Conservation (phyloP, 805 yeast species). For the Hanseniaspora mollemarum region DNA sequence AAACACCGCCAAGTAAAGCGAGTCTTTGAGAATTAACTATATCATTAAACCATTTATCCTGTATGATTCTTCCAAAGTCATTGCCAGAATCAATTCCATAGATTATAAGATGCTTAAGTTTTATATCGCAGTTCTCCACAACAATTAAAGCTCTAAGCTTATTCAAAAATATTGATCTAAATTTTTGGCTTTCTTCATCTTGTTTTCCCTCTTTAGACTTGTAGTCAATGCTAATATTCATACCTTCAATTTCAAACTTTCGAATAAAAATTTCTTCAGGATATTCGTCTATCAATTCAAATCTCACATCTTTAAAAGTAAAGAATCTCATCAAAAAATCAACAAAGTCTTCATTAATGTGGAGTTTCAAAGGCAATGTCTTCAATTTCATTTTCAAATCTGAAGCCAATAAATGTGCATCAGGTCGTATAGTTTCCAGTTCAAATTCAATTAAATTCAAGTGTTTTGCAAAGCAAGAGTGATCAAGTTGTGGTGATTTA, state of each 20-base stretch:
- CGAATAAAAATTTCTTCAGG: constrained; percentile 62
- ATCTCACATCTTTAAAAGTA: constrained; percentile 64
- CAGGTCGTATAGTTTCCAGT: constrained; percentile 54
- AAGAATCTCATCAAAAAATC: constrained; percentile 73
- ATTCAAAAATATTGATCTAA: constrained; percentile 41
- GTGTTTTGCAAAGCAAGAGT: background rate
- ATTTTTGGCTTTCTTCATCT: constrained; percentile 56
- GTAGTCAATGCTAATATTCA: constrained; percentile 66
- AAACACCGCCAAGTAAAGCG: constrained; percentile 72
- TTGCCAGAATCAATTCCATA: constrained; percentile 73
- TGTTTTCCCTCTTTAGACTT: constrained; percentile 61
- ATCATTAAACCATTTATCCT: constrained; percentile 79
- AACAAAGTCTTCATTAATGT: constrained; percentile 86
- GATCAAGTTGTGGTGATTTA: constrained; percentile 32
- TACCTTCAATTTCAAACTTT: constrained; percentile 48
- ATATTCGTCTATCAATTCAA: constrained; percentile 44
- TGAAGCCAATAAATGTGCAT: constrained; percentile 49
- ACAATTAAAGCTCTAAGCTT: constrained; percentile 84
- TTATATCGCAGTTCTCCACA: constrained; percentile 72
- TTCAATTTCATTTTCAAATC: constrained; percentile 48
- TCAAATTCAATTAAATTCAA: constrained; percentile 40
- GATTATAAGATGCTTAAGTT: constrained; percentile 47
- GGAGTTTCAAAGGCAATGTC: constrained; percentile 60
- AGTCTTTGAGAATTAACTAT: constrained; percentile 69
- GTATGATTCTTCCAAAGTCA: constrained; percentile 43